phyloP scores from a whole-genome alignment of 345 rosid genomes.

The Noccaea bulbosa region DNA sequence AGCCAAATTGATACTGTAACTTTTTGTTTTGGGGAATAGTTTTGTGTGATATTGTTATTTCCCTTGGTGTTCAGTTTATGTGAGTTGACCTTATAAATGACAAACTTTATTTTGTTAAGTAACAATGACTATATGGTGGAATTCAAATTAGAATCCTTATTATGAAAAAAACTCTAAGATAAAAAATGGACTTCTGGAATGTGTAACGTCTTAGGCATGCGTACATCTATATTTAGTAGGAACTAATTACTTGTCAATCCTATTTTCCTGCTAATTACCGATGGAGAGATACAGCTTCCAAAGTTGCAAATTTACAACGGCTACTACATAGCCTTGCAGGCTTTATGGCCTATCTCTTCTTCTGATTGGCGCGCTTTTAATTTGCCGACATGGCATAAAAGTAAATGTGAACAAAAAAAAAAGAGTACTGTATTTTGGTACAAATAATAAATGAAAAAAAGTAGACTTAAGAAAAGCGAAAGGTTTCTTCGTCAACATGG shows the following conservation, averaged over 20 bases:
- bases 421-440: neutral
- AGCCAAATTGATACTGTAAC: neutral
- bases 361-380: constrained; percentile 30
- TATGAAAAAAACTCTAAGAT: too few species aligned
- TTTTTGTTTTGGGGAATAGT: too few species aligned
- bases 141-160: too few species aligned
- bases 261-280: constrained; percentile 14
- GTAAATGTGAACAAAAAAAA: neutral
- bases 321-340: neutral
- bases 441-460: neutral
- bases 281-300: neutral
- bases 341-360: neutral
- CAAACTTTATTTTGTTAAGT: too few species aligned
- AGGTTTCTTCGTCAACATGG: constrained; percentile 40
- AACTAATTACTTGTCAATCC: neutral
- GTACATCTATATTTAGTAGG: neutral
- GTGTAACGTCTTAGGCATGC: neutral
- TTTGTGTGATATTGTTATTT: too few species aligned
- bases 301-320: constrained; percentile 13
- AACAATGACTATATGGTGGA: neutral
- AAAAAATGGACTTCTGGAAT: too few species aligned
- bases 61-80: too few species aligned
- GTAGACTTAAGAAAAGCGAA: neutral
- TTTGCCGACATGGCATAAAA: constrained; percentile 17
- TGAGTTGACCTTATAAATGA: too few species aligned